Evolutionary conservation across 129 eudicot species (phyloP).

Genomic region (Helianthus annuus): DNA sequence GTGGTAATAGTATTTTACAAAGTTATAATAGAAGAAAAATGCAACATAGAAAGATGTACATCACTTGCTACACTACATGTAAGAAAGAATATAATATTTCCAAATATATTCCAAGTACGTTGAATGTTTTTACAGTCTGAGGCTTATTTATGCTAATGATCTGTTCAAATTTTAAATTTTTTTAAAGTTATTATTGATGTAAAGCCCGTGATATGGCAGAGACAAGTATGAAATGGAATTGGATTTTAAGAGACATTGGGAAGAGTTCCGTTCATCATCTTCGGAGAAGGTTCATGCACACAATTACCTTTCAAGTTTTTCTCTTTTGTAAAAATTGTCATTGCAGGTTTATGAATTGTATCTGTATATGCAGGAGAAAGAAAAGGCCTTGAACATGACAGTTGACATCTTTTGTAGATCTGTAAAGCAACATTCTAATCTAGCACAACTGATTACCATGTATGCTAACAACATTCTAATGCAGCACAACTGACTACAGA

Average conservation of each 20-base stretch:
- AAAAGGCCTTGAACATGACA: constrained; percentile 88
- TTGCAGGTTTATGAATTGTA: constrained; percentile 23
- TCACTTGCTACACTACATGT: not conserved
- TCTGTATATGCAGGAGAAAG: constrained; percentile 82
- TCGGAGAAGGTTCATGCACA: constrained; percentile 72
- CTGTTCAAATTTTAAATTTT: constrained; percentile 64
- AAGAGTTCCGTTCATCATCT: constrained; percentile 92
- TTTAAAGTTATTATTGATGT: not conserved
- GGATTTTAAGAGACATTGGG: constrained; percentile 99
- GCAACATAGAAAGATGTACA: not conserved
- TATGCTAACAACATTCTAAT: constrained; percentile 57
- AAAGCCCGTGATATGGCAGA: constrained; percentile 33
- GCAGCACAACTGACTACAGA: constrained; percentile 75
- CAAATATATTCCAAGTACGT: not conserved
- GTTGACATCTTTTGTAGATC: constrained; percentile 95
- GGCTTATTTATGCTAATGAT: constrained; percentile 44
- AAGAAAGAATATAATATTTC: not conserved
- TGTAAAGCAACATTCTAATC: constrained; percentile 83
- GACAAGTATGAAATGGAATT: constrained; percentile 91
- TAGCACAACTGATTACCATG: constrained; percentile 86
- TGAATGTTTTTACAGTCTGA: constrained; percentile 3
- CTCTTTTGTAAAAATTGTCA: constrained; percentile 10
- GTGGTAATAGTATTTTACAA: not conserved
- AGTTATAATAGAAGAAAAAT: not conserved
- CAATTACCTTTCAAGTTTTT: constrained; percentile 1